Evolutionary conservation across 2,329 filamentous ascomycete genomes (phyloP).

Genomic region (Ambrosiella xylebori): DNA sequence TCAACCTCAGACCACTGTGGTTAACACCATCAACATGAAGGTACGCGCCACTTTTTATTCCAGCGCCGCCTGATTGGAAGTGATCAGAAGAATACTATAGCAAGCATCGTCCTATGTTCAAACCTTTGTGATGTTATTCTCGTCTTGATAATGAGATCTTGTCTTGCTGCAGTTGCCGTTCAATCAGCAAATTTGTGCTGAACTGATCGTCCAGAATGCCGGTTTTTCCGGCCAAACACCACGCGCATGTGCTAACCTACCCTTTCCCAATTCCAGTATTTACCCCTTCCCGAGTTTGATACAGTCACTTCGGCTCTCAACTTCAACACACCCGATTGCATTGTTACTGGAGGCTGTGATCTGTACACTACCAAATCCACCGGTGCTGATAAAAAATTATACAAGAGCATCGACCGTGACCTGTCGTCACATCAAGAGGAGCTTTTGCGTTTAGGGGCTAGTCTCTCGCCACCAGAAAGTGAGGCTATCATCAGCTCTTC

Average conservation of each 20-base stretch:
- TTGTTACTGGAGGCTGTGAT: slow-evolving; percentile 85
- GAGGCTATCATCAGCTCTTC: slow-evolving; percentile 48
- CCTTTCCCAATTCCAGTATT: slow-evolving; percentile 42
- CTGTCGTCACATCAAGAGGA: slow-evolving; percentile 85
- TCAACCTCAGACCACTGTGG: slow-evolving; percentile 14
- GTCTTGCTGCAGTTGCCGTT: background rate
- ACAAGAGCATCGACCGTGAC: slow-evolving; percentile 84
- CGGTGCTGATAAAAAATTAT: slow-evolving; percentile 88
- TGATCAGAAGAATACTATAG: slow-evolving; percentile 11
- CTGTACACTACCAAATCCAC: slow-evolving; percentile 95
- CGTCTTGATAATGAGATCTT: background rate
- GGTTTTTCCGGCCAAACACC: background rate
- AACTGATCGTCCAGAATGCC: background rate
- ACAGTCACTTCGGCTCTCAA: slow-evolving; percentile 83
- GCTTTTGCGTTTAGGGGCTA: slow-evolving; percentile 68
- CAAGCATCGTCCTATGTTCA: background rate
- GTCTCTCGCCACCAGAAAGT: slow-evolving; percentile 67
- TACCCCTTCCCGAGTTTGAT: slow-evolving; percentile 81
- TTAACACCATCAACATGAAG: slow-evolving; percentile 13
- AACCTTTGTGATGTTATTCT: background rate
- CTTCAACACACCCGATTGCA: slow-evolving; percentile 85
- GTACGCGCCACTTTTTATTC: slow-evolving; percentile 12
- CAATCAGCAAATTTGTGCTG: background rate
- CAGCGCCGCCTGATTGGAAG: slow-evolving; percentile 13
- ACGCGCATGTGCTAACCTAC: slow-evolving; percentile 8